Evolutionary conservation across 176 grass and related monocot species (phyloP), one percentile per base, ranked within the genome.

Genomic region (bread wheat (Triticum aestivum)): DNA sequence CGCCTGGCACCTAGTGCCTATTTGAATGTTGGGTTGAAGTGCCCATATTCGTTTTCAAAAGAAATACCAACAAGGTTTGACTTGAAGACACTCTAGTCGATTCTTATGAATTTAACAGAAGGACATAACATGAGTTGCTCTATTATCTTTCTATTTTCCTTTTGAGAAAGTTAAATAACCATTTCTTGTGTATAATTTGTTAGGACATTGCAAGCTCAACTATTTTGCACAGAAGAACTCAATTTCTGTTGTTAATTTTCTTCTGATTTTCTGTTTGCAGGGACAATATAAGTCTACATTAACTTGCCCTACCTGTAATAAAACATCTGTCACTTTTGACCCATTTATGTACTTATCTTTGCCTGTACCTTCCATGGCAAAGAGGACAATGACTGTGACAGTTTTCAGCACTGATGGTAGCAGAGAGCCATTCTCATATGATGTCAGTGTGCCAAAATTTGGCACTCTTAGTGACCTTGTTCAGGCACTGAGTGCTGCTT

Each of bases 261-360:
- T 87, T 65, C 47, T 88, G 78, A 11, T 84, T 86, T 82, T 83
- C 42, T 81, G n/a, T 81, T 87, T 92, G 83, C 87, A 98, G 96
- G 93, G 92, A n/a, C 96, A 96, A 73, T 96, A 96, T 84, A 96
- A 96, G 84, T 98, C 92, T 21, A 96, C 93, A 72, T 83, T 98
- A 81, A 89, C 93, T 61, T 98, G 96, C 39, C 92, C 93, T 76
- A 91, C 87, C 73, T 96, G 96, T 79, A 90, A 83, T 72, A 91
- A 94, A 89, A 92, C 51, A 69, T 98, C 91, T 39, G 72, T 93
- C 65, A 98, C 92, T 39, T 98, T 98, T 83, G 92, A 98, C 72
- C 93, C 96, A 69, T 98, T 98, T 82, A 98, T 98, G 96, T 96
- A 96, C 66, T 84, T 98, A 56, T 98, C 96, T 86, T 88, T 98